Conservation (phyloP, 108 stramenopile genomes). For the Skeletonema marinoi region DNA sequence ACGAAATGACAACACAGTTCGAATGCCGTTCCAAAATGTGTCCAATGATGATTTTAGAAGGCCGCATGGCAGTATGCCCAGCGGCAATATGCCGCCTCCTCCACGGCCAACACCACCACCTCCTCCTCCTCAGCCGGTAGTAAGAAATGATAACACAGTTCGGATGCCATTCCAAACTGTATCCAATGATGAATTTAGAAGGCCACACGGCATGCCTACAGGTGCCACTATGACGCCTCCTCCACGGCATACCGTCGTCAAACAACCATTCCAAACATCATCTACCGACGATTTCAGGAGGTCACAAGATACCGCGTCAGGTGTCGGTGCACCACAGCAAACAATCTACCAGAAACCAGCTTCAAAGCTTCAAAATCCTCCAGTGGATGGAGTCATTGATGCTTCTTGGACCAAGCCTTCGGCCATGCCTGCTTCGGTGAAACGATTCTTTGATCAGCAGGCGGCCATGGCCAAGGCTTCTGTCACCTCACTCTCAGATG, state of each 20-base stretch:
- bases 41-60: slow-evolving; percentile 22
- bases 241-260: not conserved
- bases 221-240: not conserved
- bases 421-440: not conserved
- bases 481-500: not conserved
- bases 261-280: slow-evolving; percentile 30
- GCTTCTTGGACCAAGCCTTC: slow-evolving; percentile 6
- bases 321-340: slow-evolving; percentile 8
- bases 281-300: slow-evolving; percentile 24
- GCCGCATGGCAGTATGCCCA: slow-evolving; percentile 11
- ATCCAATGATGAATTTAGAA: slow-evolving; percentile 24
- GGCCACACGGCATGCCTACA: slow-evolving; percentile 11
- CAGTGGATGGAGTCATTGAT: not conserved
- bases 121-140: not conserved
- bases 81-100: not conserved
- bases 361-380: not conserved
- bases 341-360: slow-evolving; percentile 1
- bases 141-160: slow-evolving; percentile 6
- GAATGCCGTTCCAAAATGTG: slow-evolving; percentile 12
- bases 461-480: not conserved
- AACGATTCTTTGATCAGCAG: not conserved
- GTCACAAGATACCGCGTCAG: slow-evolving; percentile 9
- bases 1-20: slow-evolving; percentile 7
- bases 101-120: not conserved
- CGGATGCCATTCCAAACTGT: slow-evolving; percentile 14